Evolutionary conservation across 805 yeast species (phyloP).

Genomic region (Metschnikowia arizonensis): DNA sequence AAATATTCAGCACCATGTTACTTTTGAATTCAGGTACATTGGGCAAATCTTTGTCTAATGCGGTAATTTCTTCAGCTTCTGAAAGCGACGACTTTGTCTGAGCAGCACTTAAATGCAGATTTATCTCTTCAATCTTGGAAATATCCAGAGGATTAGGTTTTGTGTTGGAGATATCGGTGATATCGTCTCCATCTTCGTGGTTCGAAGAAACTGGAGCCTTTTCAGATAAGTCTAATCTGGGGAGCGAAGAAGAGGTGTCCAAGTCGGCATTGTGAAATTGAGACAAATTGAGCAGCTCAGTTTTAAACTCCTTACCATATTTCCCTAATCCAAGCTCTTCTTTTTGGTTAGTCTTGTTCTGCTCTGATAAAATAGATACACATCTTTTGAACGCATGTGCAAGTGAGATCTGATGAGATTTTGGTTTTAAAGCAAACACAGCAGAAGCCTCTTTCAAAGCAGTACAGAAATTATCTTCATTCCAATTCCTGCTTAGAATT

Average conservation of each 20-base stretch:
- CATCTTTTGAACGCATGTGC: conserved; percentile 1
- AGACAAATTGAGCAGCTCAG: background rate
- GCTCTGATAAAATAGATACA: background rate
- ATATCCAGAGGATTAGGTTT: background rate
- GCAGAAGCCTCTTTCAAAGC: conserved; percentile 1
- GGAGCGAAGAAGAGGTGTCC: background rate
- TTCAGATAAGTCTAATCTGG: background rate
- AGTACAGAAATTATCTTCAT: background rate
- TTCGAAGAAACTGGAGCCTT: conserved; percentile 3
- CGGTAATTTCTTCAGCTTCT: background rate
- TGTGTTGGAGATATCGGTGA: conserved; percentile 4
- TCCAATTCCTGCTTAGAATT: background rate
- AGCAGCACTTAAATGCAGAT: background rate
- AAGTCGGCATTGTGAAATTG: conserved; percentile 3
- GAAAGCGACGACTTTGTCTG: background rate
- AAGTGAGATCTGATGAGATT: background rate
- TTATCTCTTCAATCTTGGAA: background rate
- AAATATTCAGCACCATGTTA: conserved; percentile 13
- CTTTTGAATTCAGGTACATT: background rate
- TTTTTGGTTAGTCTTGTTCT: background rate
- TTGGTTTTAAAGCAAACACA: background rate
- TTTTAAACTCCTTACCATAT: background rate
- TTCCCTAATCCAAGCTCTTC: background rate
- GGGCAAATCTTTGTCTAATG: background rate
- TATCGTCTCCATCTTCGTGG: conserved; percentile 21